Conservation (phyloP, 2,329 filamentous ascomycete genomes). For the Endothia cerciana region DNA sequence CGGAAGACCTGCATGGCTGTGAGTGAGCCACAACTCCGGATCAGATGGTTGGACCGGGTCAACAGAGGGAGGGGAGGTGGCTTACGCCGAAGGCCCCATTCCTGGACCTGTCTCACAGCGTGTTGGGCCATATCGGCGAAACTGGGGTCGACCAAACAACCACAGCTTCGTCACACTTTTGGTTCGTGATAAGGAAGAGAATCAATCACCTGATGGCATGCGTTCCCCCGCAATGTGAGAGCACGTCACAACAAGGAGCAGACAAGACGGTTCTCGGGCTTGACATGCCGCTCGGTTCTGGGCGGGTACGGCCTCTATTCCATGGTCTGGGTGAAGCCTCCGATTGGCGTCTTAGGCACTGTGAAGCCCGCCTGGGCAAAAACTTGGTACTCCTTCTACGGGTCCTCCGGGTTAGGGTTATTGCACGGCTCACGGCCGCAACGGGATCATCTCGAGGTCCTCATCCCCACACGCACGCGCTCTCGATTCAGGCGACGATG, state of each 20-base stretch:
- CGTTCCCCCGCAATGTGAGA: conserved; percentile 7
- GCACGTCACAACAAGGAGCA: conserved; percentile 2
- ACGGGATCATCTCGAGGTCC: too few relatives aligned
- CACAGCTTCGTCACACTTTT: background rate
- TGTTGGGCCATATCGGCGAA: conserved; percentile 16
- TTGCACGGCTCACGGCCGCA: too few relatives aligned
- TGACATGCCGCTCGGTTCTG: conserved; percentile 6
- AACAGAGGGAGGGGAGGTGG: background rate
- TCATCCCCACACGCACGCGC: too few relatives aligned
- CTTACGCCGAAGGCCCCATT: conserved; percentile 23
- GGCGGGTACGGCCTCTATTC: background rate
- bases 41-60: background rate
- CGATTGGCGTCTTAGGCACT: too few relatives aligned
- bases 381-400: too few relatives aligned
- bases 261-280: conserved; percentile 5
- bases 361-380: too few relatives aligned
- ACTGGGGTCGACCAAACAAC: too few relatives aligned
- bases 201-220: conserved; percentile 2
- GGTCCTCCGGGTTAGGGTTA: too few relatives aligned
- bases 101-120: background rate
- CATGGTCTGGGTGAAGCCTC: background rate
- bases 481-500: too few relatives aligned
- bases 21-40: background rate
- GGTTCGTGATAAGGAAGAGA: background rate
- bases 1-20: conserved; percentile 19